These are phyloP conservation scores for Capronia americana DNA, from an alignment of 2,329 filamentous ascomycete species.

Conservation along the genomic window DNA sequence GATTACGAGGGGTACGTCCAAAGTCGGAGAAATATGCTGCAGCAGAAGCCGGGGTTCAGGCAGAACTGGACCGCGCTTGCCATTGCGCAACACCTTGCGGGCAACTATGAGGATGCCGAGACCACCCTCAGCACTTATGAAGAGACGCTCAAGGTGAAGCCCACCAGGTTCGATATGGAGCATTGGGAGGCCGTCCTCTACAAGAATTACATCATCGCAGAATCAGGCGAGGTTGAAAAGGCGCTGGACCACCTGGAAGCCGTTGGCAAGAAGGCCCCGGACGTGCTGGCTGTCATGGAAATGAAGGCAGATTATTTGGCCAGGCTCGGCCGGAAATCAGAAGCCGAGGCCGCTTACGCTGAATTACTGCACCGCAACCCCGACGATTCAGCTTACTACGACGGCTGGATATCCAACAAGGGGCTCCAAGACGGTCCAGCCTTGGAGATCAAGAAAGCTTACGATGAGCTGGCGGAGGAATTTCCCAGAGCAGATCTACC, in stretches of 20 bases:
- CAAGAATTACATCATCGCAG: conserved; percentile 93
- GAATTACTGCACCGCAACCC: conserved; percentile 83
- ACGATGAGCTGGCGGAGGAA: conserved; percentile 80
- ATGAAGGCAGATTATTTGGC: conserved; percentile 82
- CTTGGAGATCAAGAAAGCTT: conserved; percentile 73
- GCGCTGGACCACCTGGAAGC: conserved; percentile 86
- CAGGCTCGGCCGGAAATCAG: conserved; percentile 75
- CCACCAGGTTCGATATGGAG: conserved; percentile 80
- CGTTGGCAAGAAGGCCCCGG: conserved; percentile 77
- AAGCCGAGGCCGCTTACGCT: conserved; percentile 82
- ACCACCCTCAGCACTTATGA: conserved; percentile 91
- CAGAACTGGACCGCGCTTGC: conserved; percentile 99
- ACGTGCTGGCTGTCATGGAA: conserved; percentile 85
- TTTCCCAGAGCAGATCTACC: conserved; percentile 84
- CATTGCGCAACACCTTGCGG: conserved; percentile 88
- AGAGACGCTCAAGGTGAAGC: conserved; percentile 80
- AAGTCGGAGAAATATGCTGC: conserved; percentile 85
- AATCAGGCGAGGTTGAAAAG: conserved; percentile 80
- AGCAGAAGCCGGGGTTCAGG: conserved; percentile 77
- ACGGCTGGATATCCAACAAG: conserved; percentile 73
- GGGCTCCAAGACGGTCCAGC: conserved; percentile 67
- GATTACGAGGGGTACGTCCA: conserved; percentile 94
- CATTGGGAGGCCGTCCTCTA: conserved; percentile 94
- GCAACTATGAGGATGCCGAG: conserved; percentile 84
- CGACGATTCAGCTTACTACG: conserved; percentile 86